Percentiles rank a stretch among this genome's conserved stretches.
Conservation (phyloP, 148 eudicot genomes). For the Tetragonia tetragonoides region DNA sequence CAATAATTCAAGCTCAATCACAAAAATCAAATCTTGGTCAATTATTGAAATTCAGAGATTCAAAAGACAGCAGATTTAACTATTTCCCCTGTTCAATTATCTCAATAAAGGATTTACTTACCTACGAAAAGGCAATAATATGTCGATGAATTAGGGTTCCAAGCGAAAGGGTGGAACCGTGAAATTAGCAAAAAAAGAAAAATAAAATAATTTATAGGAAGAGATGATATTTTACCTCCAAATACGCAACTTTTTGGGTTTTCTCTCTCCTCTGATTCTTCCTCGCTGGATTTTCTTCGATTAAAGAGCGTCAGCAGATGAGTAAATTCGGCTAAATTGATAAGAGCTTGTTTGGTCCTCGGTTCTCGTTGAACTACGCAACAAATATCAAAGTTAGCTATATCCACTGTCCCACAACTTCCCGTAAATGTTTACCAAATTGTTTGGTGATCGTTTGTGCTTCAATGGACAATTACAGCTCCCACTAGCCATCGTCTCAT, state of each 20-base stretch:
- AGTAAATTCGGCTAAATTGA: conserved; percentile 20
- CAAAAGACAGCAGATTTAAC: background rate
- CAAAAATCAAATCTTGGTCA: background rate
- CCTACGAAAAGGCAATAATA: background rate
- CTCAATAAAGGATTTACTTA: background rate
- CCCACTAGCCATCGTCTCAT: no score
- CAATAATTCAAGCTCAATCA: background rate
- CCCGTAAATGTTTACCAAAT: no score
- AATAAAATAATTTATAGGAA: background rate
- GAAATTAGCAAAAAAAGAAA: background rate
- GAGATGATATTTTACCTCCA: conserved; percentile 1
- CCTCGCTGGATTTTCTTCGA: conserved; percentile 4
- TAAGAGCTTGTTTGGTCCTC: conserved; percentile 62
- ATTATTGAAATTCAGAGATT: background rate
- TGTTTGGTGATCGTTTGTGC: no score
- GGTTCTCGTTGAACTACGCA: conserved; percentile 20
- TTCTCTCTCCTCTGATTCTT: background rate
- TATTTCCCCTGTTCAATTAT: background rate
- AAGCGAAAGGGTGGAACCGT: background rate
- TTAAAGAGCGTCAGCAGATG: background rate
- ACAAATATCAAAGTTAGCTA: conserved; percentile 21
- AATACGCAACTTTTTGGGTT: background rate
- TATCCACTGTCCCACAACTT: background rate
- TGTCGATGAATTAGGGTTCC: conserved; percentile 17
- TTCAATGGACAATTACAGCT: no score